Percentiles rank a stretch among this genome's conserved stretches.
Conservation (phyloP, 2,329 filamentous ascomycete genomes). For the Cordyceps fumosorosea region DNA sequence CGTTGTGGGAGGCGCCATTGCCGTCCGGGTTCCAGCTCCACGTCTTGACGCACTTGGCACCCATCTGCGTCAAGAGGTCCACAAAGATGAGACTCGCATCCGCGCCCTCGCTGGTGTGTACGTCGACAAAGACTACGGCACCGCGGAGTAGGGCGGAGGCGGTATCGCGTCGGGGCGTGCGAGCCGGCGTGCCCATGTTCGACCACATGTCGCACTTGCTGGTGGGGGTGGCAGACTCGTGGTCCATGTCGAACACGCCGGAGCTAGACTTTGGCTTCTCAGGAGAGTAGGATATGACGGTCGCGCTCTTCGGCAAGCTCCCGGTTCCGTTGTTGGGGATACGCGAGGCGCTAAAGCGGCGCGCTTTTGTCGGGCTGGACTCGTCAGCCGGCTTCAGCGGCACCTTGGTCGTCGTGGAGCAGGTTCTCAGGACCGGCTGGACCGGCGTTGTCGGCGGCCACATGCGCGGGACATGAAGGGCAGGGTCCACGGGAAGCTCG, state of each 20-base stretch:
- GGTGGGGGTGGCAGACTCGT: slow-evolving; percentile 24
- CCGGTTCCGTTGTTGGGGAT: slow-evolving; percentile 35
- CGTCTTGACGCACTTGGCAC: slow-evolving; percentile 67
- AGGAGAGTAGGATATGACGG: slow-evolving; percentile 49
- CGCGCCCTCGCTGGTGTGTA: slow-evolving; percentile 73
- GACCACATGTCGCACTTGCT: slow-evolving; percentile 46
- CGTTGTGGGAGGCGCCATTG: slow-evolving; percentile 17
- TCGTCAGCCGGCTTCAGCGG: slow-evolving; percentile 64
- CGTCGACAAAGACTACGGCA: slow-evolving; percentile 75
- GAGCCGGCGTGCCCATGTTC: slow-evolving; percentile 47
- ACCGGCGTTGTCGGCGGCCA: slow-evolving; percentile 48
- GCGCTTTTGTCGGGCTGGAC: slow-evolving; percentile 41
- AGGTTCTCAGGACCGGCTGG: slow-evolving; percentile 41
- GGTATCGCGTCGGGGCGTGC: slow-evolving; percentile 49
- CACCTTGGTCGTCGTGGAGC: slow-evolving; percentile 64
- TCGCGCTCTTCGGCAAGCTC: slow-evolving; percentile 40
- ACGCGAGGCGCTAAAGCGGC: slow-evolving; percentile 45
- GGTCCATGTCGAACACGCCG: slow-evolving; percentile 14
- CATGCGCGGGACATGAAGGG: slow-evolving; percentile 25
- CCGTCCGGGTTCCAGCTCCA: slow-evolving; percentile 65
- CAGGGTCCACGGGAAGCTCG: slow-evolving; percentile 48
- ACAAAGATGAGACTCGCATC: slow-evolving; percentile 78
- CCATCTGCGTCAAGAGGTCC: slow-evolving; percentile 73
- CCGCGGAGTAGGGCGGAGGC: slow-evolving; percentile 55
- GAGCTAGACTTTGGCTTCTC: slow-evolving; percentile 22